These are phyloP conservation scores for Naganishia cerealis DNA, from an alignment of 1,284 basidiomycete species.

Conservation along the genomic window DNA sequence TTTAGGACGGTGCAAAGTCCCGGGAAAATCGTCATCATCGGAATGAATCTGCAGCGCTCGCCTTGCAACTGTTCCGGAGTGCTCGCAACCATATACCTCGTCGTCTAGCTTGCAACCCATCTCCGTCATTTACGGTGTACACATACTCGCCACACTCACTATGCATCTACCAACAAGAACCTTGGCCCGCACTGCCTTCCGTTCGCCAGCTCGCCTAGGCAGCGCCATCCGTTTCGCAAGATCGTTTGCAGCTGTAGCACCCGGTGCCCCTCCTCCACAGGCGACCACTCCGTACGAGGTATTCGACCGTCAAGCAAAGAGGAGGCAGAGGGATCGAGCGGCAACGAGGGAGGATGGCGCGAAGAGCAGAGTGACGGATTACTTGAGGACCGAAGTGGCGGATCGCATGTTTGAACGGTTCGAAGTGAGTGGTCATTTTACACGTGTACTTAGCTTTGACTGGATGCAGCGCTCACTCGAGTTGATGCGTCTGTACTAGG, in stretches of 20 bases:
- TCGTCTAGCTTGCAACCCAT: too few species aligned
- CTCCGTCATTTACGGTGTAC: neutral
- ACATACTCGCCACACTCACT: neutral
- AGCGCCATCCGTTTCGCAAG: neutral
- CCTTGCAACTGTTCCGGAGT: too few species aligned
- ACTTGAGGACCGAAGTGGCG: conserved; percentile 85
- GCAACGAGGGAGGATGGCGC: conserved; percentile 42
- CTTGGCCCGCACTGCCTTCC: neutral
- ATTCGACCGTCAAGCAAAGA: conserved; percentile 32
- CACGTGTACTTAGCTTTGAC: neutral
- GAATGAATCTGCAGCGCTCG: neutral
- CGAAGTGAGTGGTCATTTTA: conserved; percentile 59
- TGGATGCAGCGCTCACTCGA: neutral
- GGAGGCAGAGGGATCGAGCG: conserved; percentile 32
- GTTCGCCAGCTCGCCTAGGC: neutral
- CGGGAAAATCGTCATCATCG: conserved; percentile 7
- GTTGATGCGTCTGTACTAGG: conserved; percentile 58
- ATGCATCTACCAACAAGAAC: neutral
- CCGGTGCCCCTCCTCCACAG: conserved; percentile 13
- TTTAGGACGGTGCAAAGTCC: neutral
- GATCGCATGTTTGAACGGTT: conserved; percentile 87
- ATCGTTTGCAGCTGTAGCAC: conserved; percentile 6
- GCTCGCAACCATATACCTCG: neutral
- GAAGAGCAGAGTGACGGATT: conserved; percentile 69
- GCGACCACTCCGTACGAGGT: conserved; percentile 32